Percentiles rank a stretch among this genome's conserved stretches.
Evolutionary conservation across 2,329 filamentous ascomycete species (phyloP).

Genomic region (Pyrenophora graminea): DNA sequence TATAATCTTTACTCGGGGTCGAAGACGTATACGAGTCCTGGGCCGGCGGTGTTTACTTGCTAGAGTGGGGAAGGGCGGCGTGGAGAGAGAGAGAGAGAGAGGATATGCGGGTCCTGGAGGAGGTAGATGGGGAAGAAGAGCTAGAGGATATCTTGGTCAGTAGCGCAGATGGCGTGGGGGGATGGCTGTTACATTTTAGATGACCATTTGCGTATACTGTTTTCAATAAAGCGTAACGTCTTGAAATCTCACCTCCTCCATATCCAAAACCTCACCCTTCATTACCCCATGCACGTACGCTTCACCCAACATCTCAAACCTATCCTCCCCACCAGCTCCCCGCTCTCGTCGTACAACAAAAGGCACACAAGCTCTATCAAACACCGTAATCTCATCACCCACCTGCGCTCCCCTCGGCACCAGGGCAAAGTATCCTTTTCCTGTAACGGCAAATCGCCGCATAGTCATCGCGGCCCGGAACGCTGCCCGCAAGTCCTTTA

Average conservation of each 20-base stretch:
- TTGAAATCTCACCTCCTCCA: slow-evolving; percentile 8
- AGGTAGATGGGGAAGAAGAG: slow-evolving; percentile 25
- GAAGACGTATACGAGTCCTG: slow-evolving; percentile 54
- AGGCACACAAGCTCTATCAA: slow-evolving; percentile 26
- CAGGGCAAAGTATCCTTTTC: slow-evolving; percentile 27
- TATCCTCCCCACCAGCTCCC: not conserved
- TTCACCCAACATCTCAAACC: slow-evolving; percentile 27
- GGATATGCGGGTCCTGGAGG: too few relatives aligned
- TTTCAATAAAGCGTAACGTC: slow-evolving; percentile 19
- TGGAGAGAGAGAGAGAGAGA: too few relatives aligned
- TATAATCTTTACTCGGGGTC: slow-evolving; percentile 36
- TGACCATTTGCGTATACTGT: too few relatives aligned
- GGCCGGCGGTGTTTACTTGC: slow-evolving; percentile 56
- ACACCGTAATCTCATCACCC: slow-evolving; percentile 23
- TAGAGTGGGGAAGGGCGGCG: slow-evolving; percentile 25
- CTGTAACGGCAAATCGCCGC: slow-evolving; percentile 28
- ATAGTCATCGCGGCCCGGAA: slow-evolving; percentile 23
- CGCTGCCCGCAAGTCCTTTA: slow-evolving; percentile 21
- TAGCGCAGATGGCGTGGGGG: too few relatives aligned
- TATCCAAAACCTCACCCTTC: slow-evolving; percentile 22
- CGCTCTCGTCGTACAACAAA: slow-evolving; percentile 18
- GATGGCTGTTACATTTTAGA: too few relatives aligned
- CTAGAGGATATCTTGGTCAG: too few relatives aligned
- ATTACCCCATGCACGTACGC: slow-evolving; percentile 32
- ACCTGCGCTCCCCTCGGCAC: slow-evolving; percentile 22